These are phyloP conservation scores for Pseudogymnoascus sp. DNA, from an alignment of 2,329 filamentous ascomycete species.

Conservation along the genomic window DNA sequence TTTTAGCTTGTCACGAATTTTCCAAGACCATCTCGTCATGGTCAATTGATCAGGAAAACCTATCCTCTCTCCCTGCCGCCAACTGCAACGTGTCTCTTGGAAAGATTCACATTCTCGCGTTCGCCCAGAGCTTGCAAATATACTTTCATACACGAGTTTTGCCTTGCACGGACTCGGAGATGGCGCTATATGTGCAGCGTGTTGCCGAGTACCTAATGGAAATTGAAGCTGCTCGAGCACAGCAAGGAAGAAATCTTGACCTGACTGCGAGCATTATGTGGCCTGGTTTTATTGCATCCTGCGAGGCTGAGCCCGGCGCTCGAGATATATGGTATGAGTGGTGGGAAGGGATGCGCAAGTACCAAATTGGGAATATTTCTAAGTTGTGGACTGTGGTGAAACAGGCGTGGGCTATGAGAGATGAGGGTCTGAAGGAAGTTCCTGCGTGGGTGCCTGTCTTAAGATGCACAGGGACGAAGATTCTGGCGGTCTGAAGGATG, in stretches of 20 bases:
- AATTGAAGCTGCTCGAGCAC: not conserved
- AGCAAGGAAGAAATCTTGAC: not conserved
- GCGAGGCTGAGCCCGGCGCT: not conserved
- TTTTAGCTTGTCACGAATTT: not conserved
- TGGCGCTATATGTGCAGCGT: not conserved
- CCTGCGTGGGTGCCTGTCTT: not conserved
- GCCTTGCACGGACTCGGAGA: not conserved
- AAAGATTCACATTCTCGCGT: not conserved
- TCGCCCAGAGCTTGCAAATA: not conserved
- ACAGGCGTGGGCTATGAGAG: not conserved
- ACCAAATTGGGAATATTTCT: not conserved
- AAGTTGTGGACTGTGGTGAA: not conserved
- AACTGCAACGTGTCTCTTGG: not conserved
- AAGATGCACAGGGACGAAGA: not conserved
- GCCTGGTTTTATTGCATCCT: not conserved
- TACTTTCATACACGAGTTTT: not conserved
- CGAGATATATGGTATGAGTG: not conserved
- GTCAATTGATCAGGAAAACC: not conserved
- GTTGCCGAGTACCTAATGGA: not conserved
- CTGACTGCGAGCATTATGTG: not conserved
- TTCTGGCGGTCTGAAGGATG: not conserved
- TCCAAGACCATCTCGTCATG: not conserved
- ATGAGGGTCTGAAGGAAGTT: not conserved
- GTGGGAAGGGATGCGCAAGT: not conserved
- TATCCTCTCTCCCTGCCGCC: not conserved